Base-by-base conservation (phyloP, 306 rosid genomes). In the Ochetophila trinervis region DNA sequence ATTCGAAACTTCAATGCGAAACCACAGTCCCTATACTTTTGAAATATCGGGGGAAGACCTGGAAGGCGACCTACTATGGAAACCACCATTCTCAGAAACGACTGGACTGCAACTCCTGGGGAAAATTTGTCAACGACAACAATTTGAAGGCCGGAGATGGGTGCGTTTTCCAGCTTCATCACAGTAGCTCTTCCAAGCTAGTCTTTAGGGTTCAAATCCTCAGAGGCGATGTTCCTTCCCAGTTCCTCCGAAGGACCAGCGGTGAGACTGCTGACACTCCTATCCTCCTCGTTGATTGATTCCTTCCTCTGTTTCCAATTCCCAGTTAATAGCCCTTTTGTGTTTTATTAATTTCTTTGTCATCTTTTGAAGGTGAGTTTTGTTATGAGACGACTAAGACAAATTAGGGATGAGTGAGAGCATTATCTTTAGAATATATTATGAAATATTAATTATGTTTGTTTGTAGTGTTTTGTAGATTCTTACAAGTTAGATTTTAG, bases 141-240 rank as follows among this genome's bases (percentile, higher is more conserved):
- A 20, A 57, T 72, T 80, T 88, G 70, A 81, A 78, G 77, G 34
- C 19, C 19, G 89, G 89, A 60, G 96, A 84, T 45, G 89, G 82
- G 1, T 86, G 84, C n/a, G 62, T 88, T 11, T 88, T 88, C 60
- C 88, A 88, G 63, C 82, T 86, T 42, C 42, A 24, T 6, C 77
- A 86, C 45, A 6, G 19, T 54, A 73, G 69, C 48, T 20, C 51
- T 40, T 58, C 45, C 45, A 53, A 50, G 66, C 55, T 88, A 23
- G 22, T 66, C 36, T 75, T 84, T 3, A 52, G 81, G 57, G 86
- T 84, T 73, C 96, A 83, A 65, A 84, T 88, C 70, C 91, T 88
- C 65, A 76, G 85, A 79, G 89, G 96, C 9, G 87, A 85, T 74
- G 57, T 85, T 74, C 95, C 91, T 8, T 19, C 52, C 12, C 62